Evolutionary conservation across 805 yeast species (phyloP).

Genomic region (Wickerhamiella allomyrinae): DNA sequence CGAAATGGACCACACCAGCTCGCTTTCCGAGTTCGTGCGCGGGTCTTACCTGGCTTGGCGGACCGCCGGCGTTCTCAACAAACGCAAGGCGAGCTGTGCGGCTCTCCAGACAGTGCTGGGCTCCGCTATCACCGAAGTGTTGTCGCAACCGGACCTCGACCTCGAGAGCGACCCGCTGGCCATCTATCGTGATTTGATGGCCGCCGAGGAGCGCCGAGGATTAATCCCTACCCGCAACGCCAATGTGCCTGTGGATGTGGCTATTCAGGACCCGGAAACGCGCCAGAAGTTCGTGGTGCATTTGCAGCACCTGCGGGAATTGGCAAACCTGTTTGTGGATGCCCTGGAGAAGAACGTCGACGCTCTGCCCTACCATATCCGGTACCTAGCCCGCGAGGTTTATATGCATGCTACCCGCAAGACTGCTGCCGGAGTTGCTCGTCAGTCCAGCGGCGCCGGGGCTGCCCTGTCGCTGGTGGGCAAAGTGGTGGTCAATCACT

Average conservation of each 20-base stretch:
- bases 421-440: conserved; percentile 38
- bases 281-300: conserved; percentile 56
- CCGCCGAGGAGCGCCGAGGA: conserved; percentile 16
- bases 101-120: conserved; percentile 25
- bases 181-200: conserved; percentile 17
- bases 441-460: conserved; percentile 30
- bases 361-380: conserved; percentile 40
- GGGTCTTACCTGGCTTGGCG: conserved; percentile 31
- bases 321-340: conserved; percentile 45
- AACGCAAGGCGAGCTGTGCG: conserved; percentile 25
- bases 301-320: conserved; percentile 59
- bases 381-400: conserved; percentile 37
- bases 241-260: conserved; percentile 42
- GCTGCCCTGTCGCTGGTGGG: conserved; percentile 52
- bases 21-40: conserved; percentile 15
- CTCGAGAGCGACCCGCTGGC: conserved; percentile 70
- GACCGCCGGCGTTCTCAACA: conserved; percentile 28
- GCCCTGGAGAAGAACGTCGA: conserved; percentile 33
- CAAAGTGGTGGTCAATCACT: conserved; percentile 29
- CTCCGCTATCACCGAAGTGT: conserved; percentile 22
- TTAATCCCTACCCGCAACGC: conserved; percentile 21
- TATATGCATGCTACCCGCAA: conserved; percentile 14
- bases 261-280: conserved; percentile 70
- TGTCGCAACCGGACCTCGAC: conserved; percentile 30
- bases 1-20: conserved; percentile 4